Conservation (phyloP, 2,329 filamentous ascomycete genomes). For the Fragosphaeria purpurea region DNA sequence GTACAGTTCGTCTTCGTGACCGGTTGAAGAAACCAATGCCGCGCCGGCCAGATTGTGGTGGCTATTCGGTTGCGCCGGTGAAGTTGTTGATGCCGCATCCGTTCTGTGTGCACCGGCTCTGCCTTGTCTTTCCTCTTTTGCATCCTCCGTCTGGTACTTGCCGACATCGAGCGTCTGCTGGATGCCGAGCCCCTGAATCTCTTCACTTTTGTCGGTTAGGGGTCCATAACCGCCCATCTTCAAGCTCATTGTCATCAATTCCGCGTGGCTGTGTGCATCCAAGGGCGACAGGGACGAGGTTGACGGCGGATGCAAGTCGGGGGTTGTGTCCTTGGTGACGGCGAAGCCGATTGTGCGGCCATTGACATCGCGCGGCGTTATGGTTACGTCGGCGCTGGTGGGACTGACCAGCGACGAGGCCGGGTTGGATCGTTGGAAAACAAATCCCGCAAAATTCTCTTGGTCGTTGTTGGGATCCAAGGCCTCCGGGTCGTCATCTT, state of each 20-base stretch:
- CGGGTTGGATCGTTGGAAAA: constrained; percentile 45
- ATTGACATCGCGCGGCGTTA: constrained; percentile 45
- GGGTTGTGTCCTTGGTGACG: constrained; percentile 35
- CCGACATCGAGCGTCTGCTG: constrained; percentile 20
- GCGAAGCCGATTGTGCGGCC: constrained; percentile 50
- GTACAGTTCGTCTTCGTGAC: constrained; percentile 53
- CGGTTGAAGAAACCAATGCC: too few relatives aligned
- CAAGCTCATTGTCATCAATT: constrained; percentile 7
- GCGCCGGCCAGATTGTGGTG: not conserved
- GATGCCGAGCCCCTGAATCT: constrained; percentile 32
- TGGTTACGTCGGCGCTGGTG: constrained; percentile 32
- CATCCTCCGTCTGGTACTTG: not conserved
- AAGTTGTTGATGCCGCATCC: too few relatives aligned
- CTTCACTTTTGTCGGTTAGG: constrained; percentile 1
- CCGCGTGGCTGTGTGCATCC: not conserved
- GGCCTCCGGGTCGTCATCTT: constrained; percentile 19
- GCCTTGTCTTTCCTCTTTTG: not conserved
- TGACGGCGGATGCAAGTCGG: constrained; percentile 16
- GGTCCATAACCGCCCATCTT: not conserved
- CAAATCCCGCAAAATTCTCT: constrained; percentile 51
- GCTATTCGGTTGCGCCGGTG: constrained; percentile 5
- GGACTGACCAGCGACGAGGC: constrained; percentile 42
- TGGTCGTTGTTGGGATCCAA: constrained; percentile 45
- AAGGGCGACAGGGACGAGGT: constrained; percentile 8
- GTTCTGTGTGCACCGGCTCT: too few relatives aligned